Base-by-base conservation (phyloP, 2,329 filamentous ascomycete genomes). In the Zasmidium angulare region DNA sequence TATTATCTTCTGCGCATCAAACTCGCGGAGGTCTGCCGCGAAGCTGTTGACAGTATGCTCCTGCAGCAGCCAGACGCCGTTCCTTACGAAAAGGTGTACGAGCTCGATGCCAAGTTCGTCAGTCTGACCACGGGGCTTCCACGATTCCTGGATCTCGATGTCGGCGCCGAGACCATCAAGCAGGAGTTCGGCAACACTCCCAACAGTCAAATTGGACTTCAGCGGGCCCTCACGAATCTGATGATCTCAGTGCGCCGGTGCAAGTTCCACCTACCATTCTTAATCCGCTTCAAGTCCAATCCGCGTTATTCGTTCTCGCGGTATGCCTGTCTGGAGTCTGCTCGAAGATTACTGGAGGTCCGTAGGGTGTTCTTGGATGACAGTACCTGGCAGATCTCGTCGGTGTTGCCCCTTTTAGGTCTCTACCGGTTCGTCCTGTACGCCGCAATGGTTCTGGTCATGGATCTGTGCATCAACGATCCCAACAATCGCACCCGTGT, bases 1-100 rank as follows among this genome's bases (percentile, higher is more conserved):
- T 81, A 78, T 56, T 75, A 73, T 19, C 64, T 80, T 9, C 68
- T 75, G 29, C 73, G 78, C 0, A 66, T 78, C 9, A 72, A 71
- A n/a, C 62, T 80, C 4, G 74, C 74, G n/a, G 68, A 73, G 46
- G 60, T 77, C 3, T 77, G 75, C 46, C 74, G 78, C 1, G 67
- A 70, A 3, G 72, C 79, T 2, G 69, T 77, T 1, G 78, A 81
- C 50, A n/a, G 55, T 6, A 40, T 56, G 36, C 53, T 70, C 14
- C 49, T 24, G 10, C 36, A 20, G 10, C 40, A 59, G 17, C 22
- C 54, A 11, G 56, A 53, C 21, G n/a, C 51, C 3, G 57, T 62
- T 7, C 36, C 50, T 17, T 67, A 66, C 46, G 55, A 62, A 2
- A 50, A 49, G 14, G 52, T 66, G 11, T 40, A 60, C 12, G 31